Base-by-base conservation (phyloP, 1,139 yeast species). In the Yamadazyma triangularis region DNA sequence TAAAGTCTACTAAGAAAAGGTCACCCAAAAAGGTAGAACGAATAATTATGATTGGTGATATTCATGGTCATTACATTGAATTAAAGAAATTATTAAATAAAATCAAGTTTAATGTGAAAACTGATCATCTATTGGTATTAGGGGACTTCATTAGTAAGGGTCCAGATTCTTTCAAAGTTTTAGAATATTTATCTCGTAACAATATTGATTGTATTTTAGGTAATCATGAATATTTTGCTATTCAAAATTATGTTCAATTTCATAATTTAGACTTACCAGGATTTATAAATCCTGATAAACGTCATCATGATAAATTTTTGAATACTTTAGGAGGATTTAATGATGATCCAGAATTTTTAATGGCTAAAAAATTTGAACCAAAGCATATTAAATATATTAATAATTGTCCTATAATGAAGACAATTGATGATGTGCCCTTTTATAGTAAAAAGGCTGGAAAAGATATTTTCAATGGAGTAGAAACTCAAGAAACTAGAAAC, bases 111-210 rank as follows among this genome's bases (percentile, higher is more conserved):
- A 56, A 73, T 41, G 40, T 50, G 1, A 46, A 58, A 11, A 47
- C 47, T 4, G 95, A 85, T 48, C 74, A 76, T 33, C 60, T 86
- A n/a, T 54, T 86, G 4, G 61, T 88, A 23, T 56, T 88, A 18
- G 97, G 97, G 2, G 97, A 89, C 50, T 85, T 88, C 52, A 67
- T 85, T 19, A 70, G 89, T 34, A 89, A 88, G 52, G 97, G 97
- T 0, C 82, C 85, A 1, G 77, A 83, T 39, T 83, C 95, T 1
- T 40, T 73, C 10, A 75, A 72, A 31, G 86, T 87, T 4, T 53
- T 87, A 18, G 82, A 87, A 36, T 80, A 60, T 45, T 79, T 86
- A 26, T 70, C 79, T 27, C 59, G 70, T n/a, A 57, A 77, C 40
- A 58, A 72, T 4, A 70, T 84, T 12, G 77, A 75, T 30, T 88